Evolutionary conservation across 192 early-diverging fungal species (phyloP).

Genomic region (Coemansia sp.): DNA sequence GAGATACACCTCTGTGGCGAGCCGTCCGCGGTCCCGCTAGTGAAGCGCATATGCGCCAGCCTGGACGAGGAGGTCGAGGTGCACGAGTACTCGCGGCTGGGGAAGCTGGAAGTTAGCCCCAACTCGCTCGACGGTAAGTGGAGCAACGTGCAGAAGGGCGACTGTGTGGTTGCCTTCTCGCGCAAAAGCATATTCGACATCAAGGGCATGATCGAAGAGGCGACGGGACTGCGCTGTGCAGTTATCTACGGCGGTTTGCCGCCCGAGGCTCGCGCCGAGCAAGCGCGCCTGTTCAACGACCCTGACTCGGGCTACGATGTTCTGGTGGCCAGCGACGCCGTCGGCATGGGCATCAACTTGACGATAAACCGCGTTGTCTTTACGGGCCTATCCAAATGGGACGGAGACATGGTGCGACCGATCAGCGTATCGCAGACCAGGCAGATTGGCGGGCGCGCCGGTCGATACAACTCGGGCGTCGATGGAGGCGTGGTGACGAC

Average conservation of each 20-base stretch:
- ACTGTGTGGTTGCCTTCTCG: slow-evolving; percentile 92
- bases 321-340: slow-evolving; percentile 93
- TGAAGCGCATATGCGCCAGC: slow-evolving; percentile 70
- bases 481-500: slow-evolving; percentile 74
- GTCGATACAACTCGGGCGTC: slow-evolving; percentile 77
- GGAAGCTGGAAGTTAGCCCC: slow-evolving; percentile 61
- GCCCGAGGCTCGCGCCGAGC: slow-evolving; percentile 89
- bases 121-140: slow-evolving; percentile 62
- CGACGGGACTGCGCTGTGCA: slow-evolving; percentile 76
- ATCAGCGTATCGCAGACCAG: slow-evolving; percentile 81
- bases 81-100: slow-evolving; percentile 78
- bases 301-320: slow-evolving; percentile 75
- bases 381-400: slow-evolving; percentile 74
- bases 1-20: slow-evolving; percentile 97
- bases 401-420: slow-evolving; percentile 60
- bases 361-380: slow-evolving; percentile 93
- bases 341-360: slow-evolving; percentile 98
- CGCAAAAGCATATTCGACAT: slow-evolving; percentile 77
- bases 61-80: slow-evolving; percentile 83
- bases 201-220: slow-evolving; percentile 76
- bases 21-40: slow-evolving; percentile 77
- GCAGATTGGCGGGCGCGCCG: slow-evolving; percentile 94
- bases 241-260: slow-evolving; percentile 94
- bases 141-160: slow-evolving; percentile 72
- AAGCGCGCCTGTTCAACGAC: slow-evolving; percentile 92